Conservation (phyloP, 2,329 filamentous ascomycete species). For the Colletotrichum caudatum region DNA sequence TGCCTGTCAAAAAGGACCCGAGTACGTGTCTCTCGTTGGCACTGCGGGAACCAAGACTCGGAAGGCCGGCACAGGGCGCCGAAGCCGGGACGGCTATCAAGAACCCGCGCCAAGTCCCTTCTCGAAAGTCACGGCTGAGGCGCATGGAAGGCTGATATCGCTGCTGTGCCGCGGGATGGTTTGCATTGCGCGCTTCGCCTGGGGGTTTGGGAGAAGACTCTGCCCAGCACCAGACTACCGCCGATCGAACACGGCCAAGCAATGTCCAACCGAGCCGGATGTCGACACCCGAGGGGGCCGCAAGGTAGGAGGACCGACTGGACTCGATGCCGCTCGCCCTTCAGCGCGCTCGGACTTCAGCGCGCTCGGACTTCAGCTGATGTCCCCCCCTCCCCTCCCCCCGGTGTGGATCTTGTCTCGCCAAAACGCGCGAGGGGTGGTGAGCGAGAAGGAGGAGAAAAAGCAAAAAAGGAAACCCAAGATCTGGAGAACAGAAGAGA, state of each 20-base stretch:
- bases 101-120: slow-evolving; percentile 13
- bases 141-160: neutral
- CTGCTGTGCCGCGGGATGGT: neutral
- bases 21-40: slow-evolving; percentile 22
- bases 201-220: neutral
- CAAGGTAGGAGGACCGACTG: slow-evolving; percentile 15
- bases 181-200: neutral
- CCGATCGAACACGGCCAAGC: neutral
- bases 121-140: slow-evolving; percentile 30
- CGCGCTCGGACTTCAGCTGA: slow-evolving; percentile 13
- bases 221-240: slow-evolving; percentile 1
- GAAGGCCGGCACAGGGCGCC: neutral
- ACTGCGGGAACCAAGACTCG: slow-evolving; percentile 4
- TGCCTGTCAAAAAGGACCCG: neutral
- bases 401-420: slow-evolving; percentile 11
- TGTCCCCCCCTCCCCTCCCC: neutral
- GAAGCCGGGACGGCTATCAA: neutral
- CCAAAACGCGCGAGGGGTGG: slow-evolving; percentile 2
- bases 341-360: slow-evolving; percentile 8
- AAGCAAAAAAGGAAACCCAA: slow-evolving; percentile 7
- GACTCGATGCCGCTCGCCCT: neutral
- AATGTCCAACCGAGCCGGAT: neutral
- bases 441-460: neutral
- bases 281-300: neutral
- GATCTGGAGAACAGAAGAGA: neutral